Percentiles rank a stretch among this genome's conserved stretches.
These are phyloP conservation scores for Globisporangium heterothallicum DNA, from an alignment of 352 stramenopile species.

Conservation along the genomic window DNA sequence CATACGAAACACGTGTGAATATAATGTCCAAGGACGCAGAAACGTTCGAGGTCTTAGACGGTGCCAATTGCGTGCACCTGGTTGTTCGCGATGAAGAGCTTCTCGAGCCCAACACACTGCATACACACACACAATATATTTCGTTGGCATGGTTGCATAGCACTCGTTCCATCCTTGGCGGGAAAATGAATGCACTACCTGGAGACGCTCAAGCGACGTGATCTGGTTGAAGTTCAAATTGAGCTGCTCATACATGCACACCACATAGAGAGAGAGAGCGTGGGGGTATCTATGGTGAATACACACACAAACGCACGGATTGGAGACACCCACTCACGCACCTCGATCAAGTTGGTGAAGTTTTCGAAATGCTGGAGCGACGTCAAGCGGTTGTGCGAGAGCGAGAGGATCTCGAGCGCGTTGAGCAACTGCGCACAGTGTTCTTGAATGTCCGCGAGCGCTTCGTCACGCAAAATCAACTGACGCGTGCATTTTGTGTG, in stretches of 20 bases:
- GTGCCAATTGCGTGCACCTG: constrained; percentile 30
- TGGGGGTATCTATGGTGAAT: too few relatives aligned
- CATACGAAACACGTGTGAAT: neutral
- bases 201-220: constrained; percentile 35
- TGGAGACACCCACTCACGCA: constrained; percentile 12
- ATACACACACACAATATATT: neutral
- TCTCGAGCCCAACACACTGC: constrained; percentile 51
- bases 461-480: constrained; percentile 74
- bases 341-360: constrained; percentile 70
- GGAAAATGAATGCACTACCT: constrained; percentile 19
- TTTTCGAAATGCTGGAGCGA: constrained; percentile 61
- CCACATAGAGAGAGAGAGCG: too few relatives aligned
- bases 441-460: constrained; percentile 36
- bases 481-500: constrained; percentile 9
- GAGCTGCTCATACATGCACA: constrained; percentile 23
- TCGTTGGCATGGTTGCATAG: too few relatives aligned
- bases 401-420: constrained; percentile 71
- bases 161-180: too few relatives aligned
- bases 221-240: constrained; percentile 73
- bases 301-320: neutral
- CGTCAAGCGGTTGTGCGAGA: constrained; percentile 70
- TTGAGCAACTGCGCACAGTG: constrained; percentile 49
- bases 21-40: neutral
- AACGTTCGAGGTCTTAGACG: too few relatives aligned
- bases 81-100: constrained; percentile 63